A percentile compares a stretch with the other conserved stretches of the same genome.
Evolutionary conservation across 2,329 filamentous ascomycete species (phyloP).

Genomic region (Tolypocladium inflatum): DNA sequence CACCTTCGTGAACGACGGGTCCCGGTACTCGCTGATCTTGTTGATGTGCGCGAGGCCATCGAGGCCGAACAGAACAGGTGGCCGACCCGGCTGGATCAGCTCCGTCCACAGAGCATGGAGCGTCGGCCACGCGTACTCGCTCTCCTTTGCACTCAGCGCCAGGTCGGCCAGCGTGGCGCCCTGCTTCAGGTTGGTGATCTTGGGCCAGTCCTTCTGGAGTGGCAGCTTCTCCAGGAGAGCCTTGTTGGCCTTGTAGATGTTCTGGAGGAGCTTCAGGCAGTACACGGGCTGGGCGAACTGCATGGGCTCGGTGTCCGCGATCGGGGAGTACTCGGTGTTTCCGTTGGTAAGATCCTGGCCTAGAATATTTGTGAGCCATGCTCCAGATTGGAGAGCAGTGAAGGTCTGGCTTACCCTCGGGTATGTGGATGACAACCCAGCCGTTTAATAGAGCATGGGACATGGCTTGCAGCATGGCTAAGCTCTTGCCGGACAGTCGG

Average conservation of each 20-base stretch:
- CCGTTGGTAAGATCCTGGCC: conserved; percentile 75
- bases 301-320: conserved; percentile 46
- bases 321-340: conserved; percentile 68
- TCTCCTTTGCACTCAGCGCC: conserved; percentile 60
- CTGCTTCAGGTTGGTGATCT: conserved; percentile 36
- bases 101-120: conserved; percentile 78
- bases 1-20: conserved; percentile 59
- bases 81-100: conserved; percentile 45
- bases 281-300: conserved; percentile 74
- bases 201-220: conserved; percentile 33
- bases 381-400: not conserved
- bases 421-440: conserved; percentile 84
- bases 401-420: conserved; percentile 57
- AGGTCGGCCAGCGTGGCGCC: conserved; percentile 59
- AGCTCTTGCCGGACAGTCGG: conserved; percentile 74
- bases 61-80: conserved; percentile 60
- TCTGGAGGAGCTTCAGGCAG: conserved; percentile 62
- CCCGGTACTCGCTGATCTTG: conserved; percentile 66
- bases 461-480: conserved; percentile 75
- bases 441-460: conserved; percentile 70
- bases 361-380: conserved; percentile 2
- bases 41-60: conserved; percentile 80
- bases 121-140: conserved; percentile 69
- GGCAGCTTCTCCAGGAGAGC: conserved; percentile 46
- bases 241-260: conserved; percentile 64